A percentile compares a stretch with the other conserved stretches of the same genome.
These are phyloP conservation scores for Elaeagnus macrophylla DNA, from an alignment of 306 rosid genomes.

Conservation along the genomic window DNA sequence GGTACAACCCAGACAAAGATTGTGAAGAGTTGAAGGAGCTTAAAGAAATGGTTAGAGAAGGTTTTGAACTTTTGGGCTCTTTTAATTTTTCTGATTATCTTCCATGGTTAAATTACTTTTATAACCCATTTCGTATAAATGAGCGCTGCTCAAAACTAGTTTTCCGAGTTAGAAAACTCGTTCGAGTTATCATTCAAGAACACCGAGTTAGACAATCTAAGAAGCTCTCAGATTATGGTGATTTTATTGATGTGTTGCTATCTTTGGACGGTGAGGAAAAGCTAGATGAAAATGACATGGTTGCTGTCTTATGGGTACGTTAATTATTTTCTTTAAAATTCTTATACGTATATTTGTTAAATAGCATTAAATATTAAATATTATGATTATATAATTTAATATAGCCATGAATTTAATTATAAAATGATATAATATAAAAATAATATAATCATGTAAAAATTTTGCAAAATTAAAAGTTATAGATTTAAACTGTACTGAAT, in stretches of 20 bases:
- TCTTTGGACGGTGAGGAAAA: constrained; percentile 37
- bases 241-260: constrained; percentile 50
- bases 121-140: constrained; percentile 28
- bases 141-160: constrained; percentile 40
- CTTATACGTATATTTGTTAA: not conserved
- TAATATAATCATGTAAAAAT: too few species aligned
- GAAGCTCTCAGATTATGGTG: constrained; percentile 21
- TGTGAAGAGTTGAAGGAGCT: constrained; percentile 23
- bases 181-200: constrained; percentile 25
- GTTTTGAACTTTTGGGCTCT: constrained; percentile 47
- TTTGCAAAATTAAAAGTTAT: too few species aligned
- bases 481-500: too few species aligned
- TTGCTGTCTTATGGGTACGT: constrained; percentile 51
- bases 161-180: constrained; percentile 36
- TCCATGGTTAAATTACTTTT: constrained; percentile 35
- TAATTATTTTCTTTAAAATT: not conserved
- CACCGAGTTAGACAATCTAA: constrained; percentile 19
- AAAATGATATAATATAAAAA: too few species aligned
- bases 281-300: constrained; percentile 39
- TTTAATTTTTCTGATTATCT: constrained; percentile 47
- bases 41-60: constrained; percentile 37
- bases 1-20: constrained; percentile 12
- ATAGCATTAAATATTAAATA: too few species aligned
- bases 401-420: too few species aligned
- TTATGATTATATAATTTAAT: too few species aligned